phyloP scores from a whole-genome alignment of 257 asterid species.

The Nicotiana tabacum region DNA sequence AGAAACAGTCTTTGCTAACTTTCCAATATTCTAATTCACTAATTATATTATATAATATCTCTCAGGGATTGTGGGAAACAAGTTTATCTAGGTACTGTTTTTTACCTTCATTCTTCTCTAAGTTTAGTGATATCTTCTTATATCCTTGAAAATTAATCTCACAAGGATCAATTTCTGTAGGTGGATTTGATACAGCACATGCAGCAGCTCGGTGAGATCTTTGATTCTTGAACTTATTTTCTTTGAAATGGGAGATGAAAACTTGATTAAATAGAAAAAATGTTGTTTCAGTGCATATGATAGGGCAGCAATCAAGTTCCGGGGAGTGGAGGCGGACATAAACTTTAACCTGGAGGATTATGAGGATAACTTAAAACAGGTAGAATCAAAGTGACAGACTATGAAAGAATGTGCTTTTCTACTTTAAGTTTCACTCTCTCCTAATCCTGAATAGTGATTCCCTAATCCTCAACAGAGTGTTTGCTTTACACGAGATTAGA shows the following conservation, averaged over 20 bases:
- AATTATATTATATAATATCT: neutral
- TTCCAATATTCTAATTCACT: neutral
- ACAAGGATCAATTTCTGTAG: constrained; percentile 25
- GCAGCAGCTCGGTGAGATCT: constrained; percentile 87
- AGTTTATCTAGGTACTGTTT: constrained; percentile 68
- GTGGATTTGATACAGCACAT: constrained; percentile 96
- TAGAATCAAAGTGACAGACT: constrained; percentile 4
- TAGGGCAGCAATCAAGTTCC: constrained; percentile 92
- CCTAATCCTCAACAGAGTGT: neutral
- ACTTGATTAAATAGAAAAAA: neutral
- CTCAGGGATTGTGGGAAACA: constrained; percentile 98
- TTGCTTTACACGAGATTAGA: neutral
- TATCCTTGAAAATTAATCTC: neutral
- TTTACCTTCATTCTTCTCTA: neutral
- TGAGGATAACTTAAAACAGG: constrained; percentile 94
- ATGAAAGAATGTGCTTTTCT: neutral
- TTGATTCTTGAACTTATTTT: neutral
- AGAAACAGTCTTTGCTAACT: neutral
- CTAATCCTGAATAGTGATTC: neutral
- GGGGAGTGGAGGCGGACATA: constrained; percentile 98
- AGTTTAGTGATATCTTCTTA: neutral
- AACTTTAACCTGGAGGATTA: constrained; percentile 80
- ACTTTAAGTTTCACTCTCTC: neutral
- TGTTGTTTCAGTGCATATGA: constrained; percentile 71
- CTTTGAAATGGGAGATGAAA: neutral